A percentile compares a stretch with the other conserved stretches of the same genome.
phyloP scores from a whole-genome alignment of 441 rosid genomes.

The Pelargonium australe region DNA sequence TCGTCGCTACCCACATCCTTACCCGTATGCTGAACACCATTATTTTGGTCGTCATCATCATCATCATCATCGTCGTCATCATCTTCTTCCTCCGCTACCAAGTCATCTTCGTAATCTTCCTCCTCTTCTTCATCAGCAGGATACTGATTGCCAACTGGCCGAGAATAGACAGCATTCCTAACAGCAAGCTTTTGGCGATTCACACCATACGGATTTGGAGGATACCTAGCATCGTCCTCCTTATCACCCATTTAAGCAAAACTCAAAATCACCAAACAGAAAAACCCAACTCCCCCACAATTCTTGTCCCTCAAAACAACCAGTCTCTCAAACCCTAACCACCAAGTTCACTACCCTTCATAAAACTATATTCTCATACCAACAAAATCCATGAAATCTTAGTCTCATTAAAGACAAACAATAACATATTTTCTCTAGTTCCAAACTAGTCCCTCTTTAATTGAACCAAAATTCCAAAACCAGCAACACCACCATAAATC shows the following conservation, averaged over 20 bases:
- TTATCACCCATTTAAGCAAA: constrained; percentile 55
- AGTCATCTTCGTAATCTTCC: constrained; percentile 37
- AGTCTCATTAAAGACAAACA: neutral
- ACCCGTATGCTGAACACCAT: constrained; percentile 27
- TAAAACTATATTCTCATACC: neutral
- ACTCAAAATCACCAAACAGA: constrained; percentile 3
- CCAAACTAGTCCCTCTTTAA: no score
- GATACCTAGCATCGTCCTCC: constrained; percentile 66
- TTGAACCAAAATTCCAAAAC: no score
- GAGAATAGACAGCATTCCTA: constrained; percentile 34
- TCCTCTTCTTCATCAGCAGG: constrained; percentile 40
- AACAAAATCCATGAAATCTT: neutral
- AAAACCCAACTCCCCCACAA: neutral
- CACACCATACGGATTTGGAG: constrained; percentile 36
- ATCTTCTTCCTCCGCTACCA: constrained; percentile 24
- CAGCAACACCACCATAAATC: no score
- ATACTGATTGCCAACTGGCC: constrained; percentile 25
- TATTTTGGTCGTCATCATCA: constrained; percentile 30
- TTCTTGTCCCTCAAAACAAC: neutral
- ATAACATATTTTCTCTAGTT: neutral
- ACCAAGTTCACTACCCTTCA: neutral
- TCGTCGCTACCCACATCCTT: constrained; percentile 31
- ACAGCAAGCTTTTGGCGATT: constrained; percentile 49
- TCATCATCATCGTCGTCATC: constrained; percentile 19
- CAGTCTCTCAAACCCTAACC: neutral